phyloP scores from a whole-genome alignment of 192 early-diverging fungal genomes.

The Coemansia sp. region DNA sequence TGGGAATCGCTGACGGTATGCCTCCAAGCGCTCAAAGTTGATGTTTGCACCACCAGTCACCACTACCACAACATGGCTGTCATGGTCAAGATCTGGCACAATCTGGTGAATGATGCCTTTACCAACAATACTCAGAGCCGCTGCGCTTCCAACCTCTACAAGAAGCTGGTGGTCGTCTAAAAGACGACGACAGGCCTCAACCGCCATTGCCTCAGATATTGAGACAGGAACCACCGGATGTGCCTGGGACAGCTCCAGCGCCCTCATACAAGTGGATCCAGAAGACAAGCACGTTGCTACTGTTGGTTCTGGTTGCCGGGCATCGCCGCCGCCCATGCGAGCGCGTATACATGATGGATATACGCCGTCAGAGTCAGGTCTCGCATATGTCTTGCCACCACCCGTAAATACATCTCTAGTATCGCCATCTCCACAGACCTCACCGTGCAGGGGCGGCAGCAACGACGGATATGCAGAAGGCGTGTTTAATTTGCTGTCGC shows the following conservation, averaged over 20 bases:
- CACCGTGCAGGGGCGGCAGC: constrained; percentile 61
- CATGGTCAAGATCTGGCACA: constrained; percentile 55
- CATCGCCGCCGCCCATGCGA: neutral
- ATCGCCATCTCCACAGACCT: constrained; percentile 56
- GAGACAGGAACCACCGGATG: constrained; percentile 27
- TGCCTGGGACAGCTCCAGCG: constrained; percentile 24
- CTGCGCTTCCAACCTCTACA: constrained; percentile 65
- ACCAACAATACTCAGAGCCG: constrained; percentile 62
- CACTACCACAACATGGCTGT: constrained; percentile 66
- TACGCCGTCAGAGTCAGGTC: constrained; percentile 18
- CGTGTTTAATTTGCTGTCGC: constrained; percentile 26
- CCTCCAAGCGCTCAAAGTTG: constrained; percentile 58
- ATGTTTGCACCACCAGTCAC: constrained; percentile 71
- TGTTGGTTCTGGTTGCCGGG: constrained; percentile 27
- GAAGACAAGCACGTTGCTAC: constrained; percentile 59
- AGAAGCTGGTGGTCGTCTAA: constrained; percentile 44
- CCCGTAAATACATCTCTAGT: neutral
- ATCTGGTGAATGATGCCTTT: constrained; percentile 65
- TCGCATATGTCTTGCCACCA: constrained; percentile 1
- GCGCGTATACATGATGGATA: neutral
- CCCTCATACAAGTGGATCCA: constrained; percentile 16
- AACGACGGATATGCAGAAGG: constrained; percentile 36
- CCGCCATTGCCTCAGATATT: constrained; percentile 53
- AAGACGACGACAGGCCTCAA: constrained; percentile 50
- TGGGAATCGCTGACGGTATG: constrained; percentile 60